These are phyloP conservation scores for Dichotomocladium elegans DNA, from an alignment of 371 early-diverging fungal species.

Conservation along the genomic window DNA sequence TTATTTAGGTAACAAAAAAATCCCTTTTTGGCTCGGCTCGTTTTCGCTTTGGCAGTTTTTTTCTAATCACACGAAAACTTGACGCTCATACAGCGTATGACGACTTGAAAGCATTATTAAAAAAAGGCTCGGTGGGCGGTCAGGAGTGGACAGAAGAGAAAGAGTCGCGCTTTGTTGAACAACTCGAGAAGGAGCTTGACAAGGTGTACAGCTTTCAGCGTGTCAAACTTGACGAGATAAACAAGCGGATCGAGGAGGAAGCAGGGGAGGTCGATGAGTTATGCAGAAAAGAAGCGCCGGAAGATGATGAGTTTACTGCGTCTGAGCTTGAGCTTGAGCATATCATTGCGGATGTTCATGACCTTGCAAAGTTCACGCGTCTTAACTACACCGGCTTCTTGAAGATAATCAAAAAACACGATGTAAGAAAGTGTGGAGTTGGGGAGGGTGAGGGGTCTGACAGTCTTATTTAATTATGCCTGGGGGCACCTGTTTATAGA, in stretches of 20 bases:
- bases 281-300: slow-evolving; percentile 56
- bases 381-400: slow-evolving; percentile 96
- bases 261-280: slow-evolving; percentile 55
- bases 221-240: slow-evolving; percentile 87
- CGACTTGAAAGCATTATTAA: slow-evolving; percentile 75
- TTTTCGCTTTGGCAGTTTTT: not conserved
- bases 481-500: too few relatives aligned
- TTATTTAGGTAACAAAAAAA: slow-evolving; percentile 45
- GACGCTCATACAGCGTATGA: slow-evolving; percentile 57
- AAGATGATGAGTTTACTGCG: slow-evolving; percentile 57
- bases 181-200: slow-evolving; percentile 86
- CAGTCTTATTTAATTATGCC: not conserved
- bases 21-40: too few relatives aligned
- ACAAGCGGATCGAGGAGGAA: slow-evolving; percentile 75
- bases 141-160: slow-evolving; percentile 63
- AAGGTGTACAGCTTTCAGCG: slow-evolving; percentile 89
- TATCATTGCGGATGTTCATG: slow-evolving; percentile 87
- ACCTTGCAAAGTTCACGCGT: slow-evolving; percentile 91
- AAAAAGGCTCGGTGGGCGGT: slow-evolving; percentile 39
- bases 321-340: slow-evolving; percentile 80
- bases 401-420: slow-evolving; percentile 97
- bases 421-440: slow-evolving; percentile 61
- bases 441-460: too few relatives aligned
- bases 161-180: slow-evolving; percentile 85
- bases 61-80: not conserved